Evolutionary conservation across 441 rosid species (phyloP), one percentile per base, ranked within the genome.

Genomic region (Flueggea neowawraea): DNA sequence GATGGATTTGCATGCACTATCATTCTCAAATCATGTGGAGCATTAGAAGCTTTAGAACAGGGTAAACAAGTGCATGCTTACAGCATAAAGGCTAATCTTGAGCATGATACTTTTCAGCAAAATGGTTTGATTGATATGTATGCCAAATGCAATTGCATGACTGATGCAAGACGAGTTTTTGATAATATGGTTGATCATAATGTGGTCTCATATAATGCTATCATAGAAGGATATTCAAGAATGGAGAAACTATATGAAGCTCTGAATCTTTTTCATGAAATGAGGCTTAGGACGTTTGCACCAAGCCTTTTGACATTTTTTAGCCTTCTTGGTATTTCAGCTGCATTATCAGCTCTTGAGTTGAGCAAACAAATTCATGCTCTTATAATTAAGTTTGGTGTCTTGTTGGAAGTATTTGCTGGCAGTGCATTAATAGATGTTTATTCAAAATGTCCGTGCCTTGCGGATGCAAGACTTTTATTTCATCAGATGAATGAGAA

Each of bases 121-220:
- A 90, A 81, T 75, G 83, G 84, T 69, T 71, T 87, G 73, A 77
- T 87, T 54, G 95, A 80, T 73, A 87, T 87, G 90, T 87, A 90
- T 58, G 77, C 84, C 10, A 90, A 87, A 71, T 90, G 85, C 62
- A 65, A 61, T 69, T 78, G 70, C 60, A 71, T 81, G 73, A 58
- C 14, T 10, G 83, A 85, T 68, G 89, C 88, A 8, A 82, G 89
- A 70, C 68, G 67, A 69, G 72, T 80, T 71, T 86, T 90, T 15
- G 78, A 88, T 70, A 15, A 13, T 55, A 79, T 78, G 69, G 59
- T 47, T 48, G 63, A 65, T 65, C 80, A 52, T 61, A 82, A 77
- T 69, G 80, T 78, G 63, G 75, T 90, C 57, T 82, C 81, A 15
- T 90, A 72, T 36, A 90, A 84, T 75, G 82, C 89, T 51, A 72